Percentiles rank a stretch among this genome's conserved stretches.
Evolutionary conservation across 2,329 filamentous ascomycete genomes (phyloP).

Genomic region (Pseudocercospora cruenta): DNA sequence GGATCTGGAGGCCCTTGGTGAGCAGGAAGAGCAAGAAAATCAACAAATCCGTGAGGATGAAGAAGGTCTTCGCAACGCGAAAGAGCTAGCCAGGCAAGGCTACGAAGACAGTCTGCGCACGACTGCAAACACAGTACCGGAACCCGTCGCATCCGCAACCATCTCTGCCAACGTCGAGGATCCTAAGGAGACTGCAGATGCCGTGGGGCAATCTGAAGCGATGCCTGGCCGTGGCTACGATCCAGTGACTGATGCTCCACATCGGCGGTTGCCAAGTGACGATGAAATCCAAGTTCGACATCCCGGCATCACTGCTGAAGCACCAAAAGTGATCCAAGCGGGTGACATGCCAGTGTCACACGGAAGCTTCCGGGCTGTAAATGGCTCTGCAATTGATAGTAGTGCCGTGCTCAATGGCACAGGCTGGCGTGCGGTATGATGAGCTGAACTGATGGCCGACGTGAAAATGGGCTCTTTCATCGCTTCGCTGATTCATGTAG

Average conservation of each 20-base stretch:
- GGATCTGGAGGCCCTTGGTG: constrained; percentile 39
- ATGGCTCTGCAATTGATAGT: constrained; percentile 15
- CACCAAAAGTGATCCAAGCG: neutral
- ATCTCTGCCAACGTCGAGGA: neutral
- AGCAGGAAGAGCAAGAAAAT: constrained; percentile 38
- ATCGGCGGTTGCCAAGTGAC: neutral
- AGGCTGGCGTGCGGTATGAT: constrained; percentile 22
- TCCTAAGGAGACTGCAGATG: neutral
- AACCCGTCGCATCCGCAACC: neutral
- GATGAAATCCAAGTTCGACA: constrained; percentile 5
- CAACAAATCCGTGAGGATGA: constrained; percentile 34
- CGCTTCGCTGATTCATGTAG: neutral
- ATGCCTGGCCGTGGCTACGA: constrained; percentile 16
- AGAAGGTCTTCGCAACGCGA: constrained; percentile 37
- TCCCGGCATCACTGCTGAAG: neutral
- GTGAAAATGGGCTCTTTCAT: neutral
- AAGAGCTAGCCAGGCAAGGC: constrained; percentile 36
- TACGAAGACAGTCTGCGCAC: constrained; percentile 31
- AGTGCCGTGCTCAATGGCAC: constrained; percentile 7
- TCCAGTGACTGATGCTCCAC: constrained; percentile 11
- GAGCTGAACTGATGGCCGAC: neutral
- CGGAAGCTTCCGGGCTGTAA: constrained; percentile 28
- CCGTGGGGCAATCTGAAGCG: neutral
- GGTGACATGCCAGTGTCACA: neutral
- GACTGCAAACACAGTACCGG: neutral